Conservation (phyloP, 1,284 basidiomycete genomes). For the Tremellales sp. region DNA sequence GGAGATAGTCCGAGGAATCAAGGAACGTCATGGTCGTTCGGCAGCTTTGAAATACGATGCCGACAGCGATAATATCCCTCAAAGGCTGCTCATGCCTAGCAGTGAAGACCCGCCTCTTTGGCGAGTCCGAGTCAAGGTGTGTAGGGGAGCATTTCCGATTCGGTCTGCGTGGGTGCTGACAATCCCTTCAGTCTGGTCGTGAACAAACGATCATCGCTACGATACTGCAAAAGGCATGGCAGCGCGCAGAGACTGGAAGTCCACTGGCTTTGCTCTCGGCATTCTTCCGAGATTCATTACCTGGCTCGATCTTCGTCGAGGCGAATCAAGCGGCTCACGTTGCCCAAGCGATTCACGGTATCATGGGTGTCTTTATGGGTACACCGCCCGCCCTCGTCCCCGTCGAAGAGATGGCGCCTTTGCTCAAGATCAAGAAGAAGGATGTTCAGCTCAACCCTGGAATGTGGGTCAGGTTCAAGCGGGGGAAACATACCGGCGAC, state of each 20-base stretch:
- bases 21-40: constrained; percentile 69
- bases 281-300: constrained; percentile 91
- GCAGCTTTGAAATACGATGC: constrained; percentile 72
- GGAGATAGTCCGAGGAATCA: constrained; percentile 78
- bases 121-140: constrained; percentile 89
- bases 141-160: constrained; percentile 21
- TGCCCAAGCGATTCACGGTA: constrained; percentile 75
- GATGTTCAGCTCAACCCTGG: constrained; percentile 79
- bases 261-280: constrained; percentile 84
- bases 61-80: constrained; percentile 90
- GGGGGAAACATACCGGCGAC: constrained; percentile 92
- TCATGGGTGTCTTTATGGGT: constrained; percentile 81
- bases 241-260: constrained; percentile 50
- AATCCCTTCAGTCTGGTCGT: constrained; percentile 76
- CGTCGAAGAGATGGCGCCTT: constrained; percentile 96
- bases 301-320: constrained; percentile 94
- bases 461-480: constrained; percentile 91
- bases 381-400: constrained; percentile 82
- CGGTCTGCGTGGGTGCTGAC: neutral
- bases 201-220: constrained; percentile 91
- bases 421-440: constrained; percentile 93
- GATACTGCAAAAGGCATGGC: constrained; percentile 82
- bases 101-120: constrained; percentile 94
- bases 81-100: constrained; percentile 92
- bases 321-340: constrained; percentile 85